Evolutionary conservation across 345 rosid genomes (phyloP), one percentile per base, ranked within the genome.

Genomic region (Garcia nutans): DNA sequence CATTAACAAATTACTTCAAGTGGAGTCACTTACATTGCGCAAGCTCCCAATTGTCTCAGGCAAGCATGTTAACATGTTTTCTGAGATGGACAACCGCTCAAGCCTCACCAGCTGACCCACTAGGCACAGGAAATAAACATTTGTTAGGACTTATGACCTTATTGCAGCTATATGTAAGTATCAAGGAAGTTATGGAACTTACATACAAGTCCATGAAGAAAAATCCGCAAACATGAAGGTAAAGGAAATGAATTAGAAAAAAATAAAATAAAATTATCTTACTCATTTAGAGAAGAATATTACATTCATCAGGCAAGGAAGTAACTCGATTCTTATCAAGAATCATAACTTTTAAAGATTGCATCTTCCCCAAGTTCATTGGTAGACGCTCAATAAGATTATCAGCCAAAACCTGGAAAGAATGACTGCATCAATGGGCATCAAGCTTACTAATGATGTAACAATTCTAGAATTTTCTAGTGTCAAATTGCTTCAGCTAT

Each of bases 81-180:
- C 88, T 20, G 93, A 87, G 73, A 95, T 86, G 64, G 97, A 95
- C 76, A 95, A 74, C 61, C 74, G 86, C 75, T 95, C 99, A 83
- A 95, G 97, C 87, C 94, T 88, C 66, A 91, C 90, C 79, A 95
- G 86, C 87, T 95, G 97, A 74, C 99, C 97, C 93, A 95, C 99
- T 95, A 82, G 57, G 68, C 45, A 73, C 65, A 61, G 3, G 52
- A 77, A 59, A 74, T 8, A 22, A 42, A 54, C 10, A 52, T 60
- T 8, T 71, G 42, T 76, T 75, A 82, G 68, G 77, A 76, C 22
- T 50, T 26, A 72, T 42, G 41, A 37, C 41, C 41, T 37, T 37
- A 37, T 55, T 12, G 73, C 71, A 3, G 50, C 33, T 28, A 72
- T 24, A 61, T 52, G 61, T 3, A 74, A 47, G 23, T 37, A 22